Percentiles rank a stretch among this genome's conserved stretches.
Conservation (phyloP, 2,329 filamentous ascomycete genomes). For the Trichoderma breve region DNA sequence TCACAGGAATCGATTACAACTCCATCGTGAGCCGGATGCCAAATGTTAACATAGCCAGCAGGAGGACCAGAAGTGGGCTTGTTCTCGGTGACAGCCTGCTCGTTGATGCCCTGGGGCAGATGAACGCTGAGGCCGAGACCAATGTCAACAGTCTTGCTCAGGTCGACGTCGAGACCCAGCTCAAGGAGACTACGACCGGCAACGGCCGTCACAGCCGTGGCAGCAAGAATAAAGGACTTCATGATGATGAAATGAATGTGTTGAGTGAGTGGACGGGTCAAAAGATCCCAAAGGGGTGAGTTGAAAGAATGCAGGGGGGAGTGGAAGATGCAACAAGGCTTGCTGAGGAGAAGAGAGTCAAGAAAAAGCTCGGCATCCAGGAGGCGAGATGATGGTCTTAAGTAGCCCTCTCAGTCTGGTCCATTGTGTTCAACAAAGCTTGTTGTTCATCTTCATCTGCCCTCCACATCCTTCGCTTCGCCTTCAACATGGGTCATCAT, state of each 20-base stretch:
- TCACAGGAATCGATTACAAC: slow-evolving; percentile 40
- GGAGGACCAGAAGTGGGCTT: slow-evolving; percentile 29
- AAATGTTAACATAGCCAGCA: slow-evolving; percentile 31
- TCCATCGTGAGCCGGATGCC: slow-evolving; percentile 37
- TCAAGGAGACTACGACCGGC: slow-evolving; percentile 20
- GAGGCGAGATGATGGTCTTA: slow-evolving; percentile 24
- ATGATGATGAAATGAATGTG: slow-evolving; percentile 23
- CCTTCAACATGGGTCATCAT: background rate
- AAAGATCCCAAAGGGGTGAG: slow-evolving; percentile 23
- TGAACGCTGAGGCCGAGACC: slow-evolving; percentile 24
- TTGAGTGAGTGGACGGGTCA: slow-evolving; percentile 27
- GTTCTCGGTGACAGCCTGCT: slow-evolving; percentile 22
- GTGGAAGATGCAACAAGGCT: slow-evolving; percentile 6
- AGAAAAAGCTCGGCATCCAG: background rate
- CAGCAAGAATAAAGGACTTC: slow-evolving; percentile 28
- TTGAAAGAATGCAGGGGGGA: background rate
- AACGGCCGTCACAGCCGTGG: slow-evolving; percentile 21
- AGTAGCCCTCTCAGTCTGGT: slow-evolving; percentile 19
- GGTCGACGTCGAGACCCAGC: background rate
- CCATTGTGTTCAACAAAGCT: background rate
- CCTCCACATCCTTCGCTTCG: background rate
- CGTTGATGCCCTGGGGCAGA: slow-evolving; percentile 13
- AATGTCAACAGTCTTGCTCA: slow-evolving; percentile 19
- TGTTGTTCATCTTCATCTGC: background rate
- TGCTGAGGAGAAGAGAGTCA: slow-evolving; percentile 18